Evolutionary conservation across 257 asterid species (phyloP), one percentile per base, ranked within the genome.

Genomic region (Nicotiana knightiana): DNA sequence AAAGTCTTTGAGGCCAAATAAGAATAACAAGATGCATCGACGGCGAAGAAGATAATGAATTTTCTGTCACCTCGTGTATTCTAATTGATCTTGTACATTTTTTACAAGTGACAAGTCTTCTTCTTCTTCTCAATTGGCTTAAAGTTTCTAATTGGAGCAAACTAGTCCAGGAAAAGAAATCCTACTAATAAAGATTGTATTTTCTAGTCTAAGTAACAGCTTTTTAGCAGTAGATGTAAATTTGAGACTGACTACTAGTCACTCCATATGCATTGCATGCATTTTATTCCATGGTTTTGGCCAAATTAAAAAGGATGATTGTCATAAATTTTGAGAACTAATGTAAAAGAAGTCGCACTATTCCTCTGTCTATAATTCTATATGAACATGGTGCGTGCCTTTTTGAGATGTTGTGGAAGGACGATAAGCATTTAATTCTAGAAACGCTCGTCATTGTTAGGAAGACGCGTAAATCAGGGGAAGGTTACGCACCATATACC

Each of bases 1-100:
- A 83, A 86, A 87, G 62, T 88, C 90, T 13, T 82, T 93, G 83
- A 94, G 89, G 87, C 90, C 96, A 30, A 87, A 21, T 21, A 21
- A 82, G 46, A 90, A 83, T 76, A 93, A 85, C 76, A 81, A 87
- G 26, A 39, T 88, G 4, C 86, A 43, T 16, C 59, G 90, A 59
- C 86, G 85, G 46, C 43, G 87, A 16, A 76, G 83, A 55, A 84
- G 85, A 61, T 81, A 81, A 73, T 64, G 88, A 7, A 58, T 32
- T 76, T 83, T 73, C 24, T 73, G 16, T 35, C 9, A 73, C 13
- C 24, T 46, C 12, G 21, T 61, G 13, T 24, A 48, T 68, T 46
- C 10, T 63, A 26, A 62, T 62, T 62, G 9, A 28, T 37, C 6
- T 65, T 3, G 24, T 13, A 1, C 46, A 65, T 15, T 30, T 65